Evolutionary conservation across 1,284 basidiomycete genomes (phyloP).

Genomic region (Apiotrichum montevideense): DNA sequence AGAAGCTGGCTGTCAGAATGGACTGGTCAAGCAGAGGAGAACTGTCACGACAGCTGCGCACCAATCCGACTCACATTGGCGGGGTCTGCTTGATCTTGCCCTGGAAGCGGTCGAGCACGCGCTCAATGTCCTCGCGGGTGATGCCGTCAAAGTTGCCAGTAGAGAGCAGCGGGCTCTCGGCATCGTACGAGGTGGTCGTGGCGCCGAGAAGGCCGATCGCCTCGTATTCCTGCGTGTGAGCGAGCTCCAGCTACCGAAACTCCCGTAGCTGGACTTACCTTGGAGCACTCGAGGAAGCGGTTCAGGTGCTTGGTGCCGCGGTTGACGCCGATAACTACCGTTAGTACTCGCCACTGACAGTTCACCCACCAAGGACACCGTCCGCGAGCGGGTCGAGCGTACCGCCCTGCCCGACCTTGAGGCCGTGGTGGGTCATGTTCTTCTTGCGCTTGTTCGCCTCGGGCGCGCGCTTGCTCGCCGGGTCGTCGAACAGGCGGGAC

Average conservation of each 20-base stretch:
- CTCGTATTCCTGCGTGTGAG: constrained; percentile 66
- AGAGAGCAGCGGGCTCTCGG: constrained; percentile 70
- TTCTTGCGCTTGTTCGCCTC: constrained; percentile 32
- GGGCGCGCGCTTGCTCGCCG: constrained; percentile 13
- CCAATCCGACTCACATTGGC: constrained; percentile 64
- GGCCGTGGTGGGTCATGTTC: constrained; percentile 35
- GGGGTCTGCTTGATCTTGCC: constrained; percentile 86
- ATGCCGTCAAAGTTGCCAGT: constrained; percentile 77
- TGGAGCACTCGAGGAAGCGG: constrained; percentile 82
- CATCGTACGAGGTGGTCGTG: constrained; percentile 92
- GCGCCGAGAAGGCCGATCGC: constrained; percentile 88
- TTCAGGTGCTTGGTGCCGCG: constrained; percentile 83
- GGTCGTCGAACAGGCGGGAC: constrained; percentile 71
- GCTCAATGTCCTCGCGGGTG: constrained; percentile 67
- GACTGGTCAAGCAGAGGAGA: neutral
- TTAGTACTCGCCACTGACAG: neutral
- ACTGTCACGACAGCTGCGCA: neutral
- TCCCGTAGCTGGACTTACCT: constrained; percentile 53
- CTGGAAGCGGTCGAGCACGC: constrained; percentile 66
- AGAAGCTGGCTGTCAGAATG: constrained; percentile 61
- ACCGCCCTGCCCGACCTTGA: constrained; percentile 49
- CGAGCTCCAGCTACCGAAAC: neutral
- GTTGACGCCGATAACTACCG: constrained; percentile 77
- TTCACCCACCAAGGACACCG: constrained; percentile 60
- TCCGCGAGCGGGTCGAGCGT: constrained; percentile 91